Evolutionary conservation across 805 yeast genomes (phyloP).

Genomic region (Candida endomychidarum): DNA sequence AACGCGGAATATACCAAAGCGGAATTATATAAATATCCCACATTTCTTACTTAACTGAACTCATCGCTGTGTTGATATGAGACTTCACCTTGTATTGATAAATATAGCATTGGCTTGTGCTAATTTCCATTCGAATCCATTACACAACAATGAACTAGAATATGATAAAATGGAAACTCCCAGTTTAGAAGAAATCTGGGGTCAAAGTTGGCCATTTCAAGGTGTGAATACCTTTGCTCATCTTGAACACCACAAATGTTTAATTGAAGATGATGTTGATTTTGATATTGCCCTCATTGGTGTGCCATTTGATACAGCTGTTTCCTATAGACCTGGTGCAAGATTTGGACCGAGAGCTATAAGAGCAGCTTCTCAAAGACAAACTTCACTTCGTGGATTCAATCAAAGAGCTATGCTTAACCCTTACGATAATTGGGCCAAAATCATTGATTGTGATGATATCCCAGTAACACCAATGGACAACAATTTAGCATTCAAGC

Average conservation of each 20-base stretch:
- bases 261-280: conserved; percentile 42
- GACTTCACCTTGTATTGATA: not conserved
- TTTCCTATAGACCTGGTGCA: conserved; percentile 77
- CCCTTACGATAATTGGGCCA: conserved; percentile 52
- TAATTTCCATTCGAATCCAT: conserved; percentile 11
- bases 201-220: conserved; percentile 68
- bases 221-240: conserved; percentile 77
- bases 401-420: conserved; percentile 61
- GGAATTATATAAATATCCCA: not conserved
- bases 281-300: conserved; percentile 77
- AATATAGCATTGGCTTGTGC: conserved; percentile 1
- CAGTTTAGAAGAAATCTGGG: conserved; percentile 65
- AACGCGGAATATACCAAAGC: not conserved
- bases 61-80: too few relatives aligned
- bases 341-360: conserved; percentile 80
- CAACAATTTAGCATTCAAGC: conserved; percentile 50
- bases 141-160: conserved; percentile 6
- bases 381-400: conserved; percentile 65
- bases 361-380: conserved; percentile 69
- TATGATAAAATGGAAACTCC: conserved; percentile 23
- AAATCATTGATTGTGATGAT: conserved; percentile 55
- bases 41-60: too few relatives aligned
- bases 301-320: conserved; percentile 82
- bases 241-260: conserved; percentile 58
- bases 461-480: conserved; percentile 63